A percentile compares a stretch with the other conserved stretches of the same genome.
Conservation (phyloP, 352 stramenopile genomes). For the Globisporangium apiculatum region DNA sequence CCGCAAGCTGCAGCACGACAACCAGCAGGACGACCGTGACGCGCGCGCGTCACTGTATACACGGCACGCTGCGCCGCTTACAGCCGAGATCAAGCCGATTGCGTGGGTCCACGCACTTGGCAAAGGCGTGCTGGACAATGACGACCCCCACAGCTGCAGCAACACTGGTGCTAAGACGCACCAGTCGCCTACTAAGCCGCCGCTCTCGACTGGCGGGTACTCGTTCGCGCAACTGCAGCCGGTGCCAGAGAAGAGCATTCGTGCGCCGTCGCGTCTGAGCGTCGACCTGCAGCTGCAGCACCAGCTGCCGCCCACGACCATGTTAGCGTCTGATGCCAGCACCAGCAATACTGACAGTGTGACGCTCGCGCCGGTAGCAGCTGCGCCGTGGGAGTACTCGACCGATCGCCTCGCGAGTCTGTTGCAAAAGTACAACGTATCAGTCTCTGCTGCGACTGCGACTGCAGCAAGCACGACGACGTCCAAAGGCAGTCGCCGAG, state of each 20-base stretch:
- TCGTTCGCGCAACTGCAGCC: constrained; percentile 6
- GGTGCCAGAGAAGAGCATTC: constrained; percentile 17
- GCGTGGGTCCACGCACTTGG: constrained; percentile 46
- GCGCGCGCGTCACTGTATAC: constrained; percentile 4
- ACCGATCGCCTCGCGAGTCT: constrained; percentile 46
- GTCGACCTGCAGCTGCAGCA: constrained; percentile 1
- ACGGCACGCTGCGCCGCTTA: constrained; percentile 22
- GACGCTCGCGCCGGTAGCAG: background rate
- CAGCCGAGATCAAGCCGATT: constrained; percentile 53
- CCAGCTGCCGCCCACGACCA: background rate
- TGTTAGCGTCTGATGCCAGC: background rate
- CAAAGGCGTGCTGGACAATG: constrained; percentile 24
- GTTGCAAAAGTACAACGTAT: constrained; percentile 65
- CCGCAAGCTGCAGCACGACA: constrained; percentile 7
- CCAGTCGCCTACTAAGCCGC: no score
- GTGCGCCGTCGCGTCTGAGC: background rate
- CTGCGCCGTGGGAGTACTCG: constrained; percentile 41
- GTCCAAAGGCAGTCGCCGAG: no score
- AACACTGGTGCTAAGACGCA: no score
- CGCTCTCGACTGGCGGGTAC: no score
- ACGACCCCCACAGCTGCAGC: background rate
- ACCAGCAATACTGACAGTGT: constrained; percentile 1
- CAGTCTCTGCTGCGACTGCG: constrained; percentile 15
- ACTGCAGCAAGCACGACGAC: background rate
- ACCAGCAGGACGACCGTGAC: constrained; percentile 24